Evolutionary conservation across 2,329 filamentous ascomycete species (phyloP).

Genomic region (Zymoseptoria passerinii): DNA sequence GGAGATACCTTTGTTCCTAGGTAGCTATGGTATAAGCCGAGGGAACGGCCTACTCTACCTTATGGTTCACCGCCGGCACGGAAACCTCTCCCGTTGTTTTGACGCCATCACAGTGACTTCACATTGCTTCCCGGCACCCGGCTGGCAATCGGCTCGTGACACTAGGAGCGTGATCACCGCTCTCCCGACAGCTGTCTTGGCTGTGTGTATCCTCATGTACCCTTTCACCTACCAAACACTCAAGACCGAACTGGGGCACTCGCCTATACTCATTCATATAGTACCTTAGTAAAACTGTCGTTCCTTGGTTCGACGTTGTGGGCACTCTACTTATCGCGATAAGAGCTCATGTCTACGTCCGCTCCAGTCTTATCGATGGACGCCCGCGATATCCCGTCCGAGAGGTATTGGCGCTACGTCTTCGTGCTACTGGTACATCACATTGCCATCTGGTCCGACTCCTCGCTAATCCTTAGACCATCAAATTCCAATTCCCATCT

Average conservation of each 20-base stretch:
- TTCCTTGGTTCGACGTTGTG: background rate
- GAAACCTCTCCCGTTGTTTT: background rate
- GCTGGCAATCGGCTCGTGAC: background rate
- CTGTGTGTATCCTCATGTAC: background rate
- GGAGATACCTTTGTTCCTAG: too few species aligned
- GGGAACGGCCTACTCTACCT: background rate
- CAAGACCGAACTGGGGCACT: background rate
- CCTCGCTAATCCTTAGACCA: constrained; percentile 8
- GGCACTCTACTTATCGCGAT: background rate
- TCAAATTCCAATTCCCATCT: background rate
- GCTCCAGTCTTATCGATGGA: too few species aligned
- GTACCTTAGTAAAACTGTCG: background rate
- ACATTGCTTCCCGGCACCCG: background rate
- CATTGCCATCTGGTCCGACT: constrained; percentile 4
- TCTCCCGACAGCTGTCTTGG: background rate
- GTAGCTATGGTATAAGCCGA: too few species aligned
- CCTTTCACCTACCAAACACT: background rate
- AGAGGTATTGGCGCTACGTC: background rate
- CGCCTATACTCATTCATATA: background rate
- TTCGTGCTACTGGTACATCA: constrained; percentile 3
- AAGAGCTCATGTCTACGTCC: background rate
- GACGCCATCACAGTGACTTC: background rate
- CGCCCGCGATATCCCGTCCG: too few species aligned
- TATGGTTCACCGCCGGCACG: background rate
- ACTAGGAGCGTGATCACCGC: background rate